phyloP scores from a whole-genome alignment of 2,329 filamentous ascomycete genomes.

The Ophiostoma australiae region DNA sequence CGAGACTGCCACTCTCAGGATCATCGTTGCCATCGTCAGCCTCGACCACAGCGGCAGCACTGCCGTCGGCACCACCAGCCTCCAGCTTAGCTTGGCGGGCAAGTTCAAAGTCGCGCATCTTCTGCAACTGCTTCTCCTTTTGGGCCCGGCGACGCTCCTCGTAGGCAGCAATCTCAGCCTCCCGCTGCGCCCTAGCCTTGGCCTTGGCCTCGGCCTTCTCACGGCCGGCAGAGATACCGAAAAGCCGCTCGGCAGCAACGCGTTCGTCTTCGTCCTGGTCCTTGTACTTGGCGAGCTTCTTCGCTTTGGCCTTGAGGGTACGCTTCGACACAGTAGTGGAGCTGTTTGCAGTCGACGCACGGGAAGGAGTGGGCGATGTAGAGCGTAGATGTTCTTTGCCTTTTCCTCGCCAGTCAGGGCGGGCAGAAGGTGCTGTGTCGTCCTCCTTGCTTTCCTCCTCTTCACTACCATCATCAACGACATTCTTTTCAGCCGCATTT shows the following conservation, averaged over 20 bases:
- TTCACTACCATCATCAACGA: not conserved
- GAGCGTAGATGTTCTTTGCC: constrained; percentile 18
- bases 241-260: constrained; percentile 72
- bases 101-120: constrained; percentile 73
- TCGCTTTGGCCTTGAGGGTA: constrained; percentile 75
- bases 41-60: constrained; percentile 47
- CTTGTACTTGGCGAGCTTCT: constrained; percentile 90
- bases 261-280: constrained; percentile 94
- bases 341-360: constrained; percentile 39
- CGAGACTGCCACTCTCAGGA: constrained; percentile 45
- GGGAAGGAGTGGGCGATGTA: constrained; percentile 25
- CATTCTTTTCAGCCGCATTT: not conserved
- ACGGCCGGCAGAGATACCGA: constrained; percentile 67
- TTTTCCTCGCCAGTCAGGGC: constrained; percentile 14
- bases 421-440: not conserved
- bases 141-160: constrained; percentile 73
- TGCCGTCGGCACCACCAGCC: constrained; percentile 53
- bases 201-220: constrained; percentile 65
- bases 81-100: constrained; percentile 56
- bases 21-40: constrained; percentile 58
- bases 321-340: constrained; percentile 47
- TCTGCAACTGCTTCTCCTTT: constrained; percentile 69
- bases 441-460: not conserved
- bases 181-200: constrained; percentile 60
- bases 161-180: constrained; percentile 66